Base-by-base conservation (phyloP, 2,329 filamentous ascomycete species). In the Trichoderma brevicompactum region DNA sequence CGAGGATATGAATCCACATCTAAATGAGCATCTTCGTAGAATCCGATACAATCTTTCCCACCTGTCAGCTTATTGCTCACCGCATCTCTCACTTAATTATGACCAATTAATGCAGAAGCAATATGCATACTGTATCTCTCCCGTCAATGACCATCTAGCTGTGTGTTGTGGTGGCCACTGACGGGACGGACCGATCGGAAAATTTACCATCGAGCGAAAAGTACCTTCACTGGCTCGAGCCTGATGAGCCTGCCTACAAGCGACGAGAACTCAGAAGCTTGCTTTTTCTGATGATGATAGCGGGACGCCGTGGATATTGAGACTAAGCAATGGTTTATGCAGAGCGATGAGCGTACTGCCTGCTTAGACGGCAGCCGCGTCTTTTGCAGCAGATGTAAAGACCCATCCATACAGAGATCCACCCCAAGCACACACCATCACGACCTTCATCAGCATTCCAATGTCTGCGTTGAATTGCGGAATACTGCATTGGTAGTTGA, bases 151-250 rank as follows among this genome's bases (percentile, higher is more conserved):
- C 15, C 28, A 28, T 23, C 4, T 28, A 7, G 12, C n/a, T 17
- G 46, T 10, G 46, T 10, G 15, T 60, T 32, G 36, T 60, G n/a
- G 19, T 5, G 28, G 36, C 28, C 32, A 38, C 58, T 61, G 48
- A 34, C 58, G 58, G 36, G 36, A 52, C 48, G 46, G 48, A 43
- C 46, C 58, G 58, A 61, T 52, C 23, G 36, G 38, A 38, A n/a
- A 12, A 15, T 43, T 59, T 52, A n/a, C 40, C 7, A 36, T 15
- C 13, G 49, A 36, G 36, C 34, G 19, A 50, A 5, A 15, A 32
- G 17, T 36, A 19, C 36, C 49, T 10, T 10, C 15, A 12, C 9
- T 34, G 13, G 56, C 36, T 13, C 19, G 10, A 28, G n/a, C 23
- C 44, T 3, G 3, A 23, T 23, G 17, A 28, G 23, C 23, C 23